These are phyloP conservation scores for Bonnemaisonia californica DNA, from an alignment of 31 red algal genomes.

Conservation along the genomic window DNA sequence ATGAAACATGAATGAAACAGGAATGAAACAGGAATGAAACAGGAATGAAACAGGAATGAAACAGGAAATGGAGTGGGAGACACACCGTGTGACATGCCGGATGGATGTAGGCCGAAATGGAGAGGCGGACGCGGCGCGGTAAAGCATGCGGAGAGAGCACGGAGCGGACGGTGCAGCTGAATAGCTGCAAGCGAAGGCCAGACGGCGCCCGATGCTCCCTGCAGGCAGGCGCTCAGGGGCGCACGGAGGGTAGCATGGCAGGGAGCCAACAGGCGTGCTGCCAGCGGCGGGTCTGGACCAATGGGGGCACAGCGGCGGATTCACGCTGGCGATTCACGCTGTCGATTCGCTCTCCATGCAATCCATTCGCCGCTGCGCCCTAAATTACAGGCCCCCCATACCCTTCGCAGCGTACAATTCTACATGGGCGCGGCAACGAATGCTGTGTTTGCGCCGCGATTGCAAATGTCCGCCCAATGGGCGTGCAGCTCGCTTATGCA, in stretches of 20 bases:
- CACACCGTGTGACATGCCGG: background rate
- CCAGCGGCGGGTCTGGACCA: background rate
- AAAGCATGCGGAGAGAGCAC: background rate
- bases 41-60: background rate
- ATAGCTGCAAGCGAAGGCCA: background rate
- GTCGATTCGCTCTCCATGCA: background rate
- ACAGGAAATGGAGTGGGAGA: background rate
- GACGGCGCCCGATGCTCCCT: too few relatives aligned
- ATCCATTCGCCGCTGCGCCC: background rate
- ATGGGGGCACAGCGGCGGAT: background rate
- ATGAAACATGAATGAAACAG: background rate
- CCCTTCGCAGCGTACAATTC: too few relatives aligned
- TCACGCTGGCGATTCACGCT: background rate
- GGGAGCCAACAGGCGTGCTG: background rate
- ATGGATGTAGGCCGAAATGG: background rate
- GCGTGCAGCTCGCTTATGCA: background rate
- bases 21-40: background rate
- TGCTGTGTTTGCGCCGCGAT: background rate
- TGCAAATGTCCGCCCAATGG: background rate
- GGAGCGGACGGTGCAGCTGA: background rate
- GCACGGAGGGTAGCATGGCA: background rate
- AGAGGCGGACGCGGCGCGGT: background rate
- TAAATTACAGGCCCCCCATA: background rate
- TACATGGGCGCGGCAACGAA: background rate
- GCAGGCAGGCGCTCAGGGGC: background rate